These are phyloP conservation scores for Niebla homalea DNA, from an alignment of 495 filamentous ascomycete genomes.

Conservation along the genomic window DNA sequence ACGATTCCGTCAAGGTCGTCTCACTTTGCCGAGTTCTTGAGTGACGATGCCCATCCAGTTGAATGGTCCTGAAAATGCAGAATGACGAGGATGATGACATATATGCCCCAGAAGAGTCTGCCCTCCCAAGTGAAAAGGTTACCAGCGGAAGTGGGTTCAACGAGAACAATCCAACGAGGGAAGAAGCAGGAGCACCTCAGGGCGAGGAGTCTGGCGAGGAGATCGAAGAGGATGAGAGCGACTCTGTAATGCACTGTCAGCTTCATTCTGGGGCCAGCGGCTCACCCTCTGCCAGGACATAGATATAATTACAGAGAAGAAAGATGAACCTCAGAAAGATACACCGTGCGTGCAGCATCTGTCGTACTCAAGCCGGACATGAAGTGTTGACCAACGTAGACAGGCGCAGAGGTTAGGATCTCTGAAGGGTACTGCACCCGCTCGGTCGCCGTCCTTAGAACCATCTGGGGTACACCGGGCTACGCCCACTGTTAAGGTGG, in stretches of 20 bases:
- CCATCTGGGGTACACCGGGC: not conserved
- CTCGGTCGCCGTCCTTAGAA: constrained; percentile 27
- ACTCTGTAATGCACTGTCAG: constrained; percentile 30
- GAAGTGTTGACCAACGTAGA: constrained; percentile 4
- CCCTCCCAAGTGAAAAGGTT: constrained; percentile 16
- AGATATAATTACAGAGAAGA: constrained; percentile 82
- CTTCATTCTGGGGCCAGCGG: constrained; percentile 1
- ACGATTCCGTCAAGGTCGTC: not conserved
- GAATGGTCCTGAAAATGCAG: constrained; percentile 10
- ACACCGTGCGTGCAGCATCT: constrained; percentile 32
- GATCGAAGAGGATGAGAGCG: constrained; percentile 42
- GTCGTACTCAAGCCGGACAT: constrained; percentile 17
- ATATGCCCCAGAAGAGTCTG: constrained; percentile 35
- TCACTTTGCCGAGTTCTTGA: not conserved
- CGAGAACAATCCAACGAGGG: not conserved
- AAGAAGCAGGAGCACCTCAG: constrained; percentile 21
- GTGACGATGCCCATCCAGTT: not conserved
- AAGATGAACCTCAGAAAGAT: constrained; percentile 62
- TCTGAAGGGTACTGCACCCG: constrained; percentile 42
- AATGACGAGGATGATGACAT: constrained; percentile 44
- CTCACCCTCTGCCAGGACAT: constrained; percentile 52
- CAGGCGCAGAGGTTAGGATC: constrained; percentile 26
- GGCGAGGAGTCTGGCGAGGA: constrained; percentile 66
- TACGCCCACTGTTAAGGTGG: constrained; percentile 14
- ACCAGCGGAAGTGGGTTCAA: not conserved